Evolutionary conservation across 2,329 filamentous ascomycete genomes (phyloP).

Genomic region (Grosmannia clavigera): DNA sequence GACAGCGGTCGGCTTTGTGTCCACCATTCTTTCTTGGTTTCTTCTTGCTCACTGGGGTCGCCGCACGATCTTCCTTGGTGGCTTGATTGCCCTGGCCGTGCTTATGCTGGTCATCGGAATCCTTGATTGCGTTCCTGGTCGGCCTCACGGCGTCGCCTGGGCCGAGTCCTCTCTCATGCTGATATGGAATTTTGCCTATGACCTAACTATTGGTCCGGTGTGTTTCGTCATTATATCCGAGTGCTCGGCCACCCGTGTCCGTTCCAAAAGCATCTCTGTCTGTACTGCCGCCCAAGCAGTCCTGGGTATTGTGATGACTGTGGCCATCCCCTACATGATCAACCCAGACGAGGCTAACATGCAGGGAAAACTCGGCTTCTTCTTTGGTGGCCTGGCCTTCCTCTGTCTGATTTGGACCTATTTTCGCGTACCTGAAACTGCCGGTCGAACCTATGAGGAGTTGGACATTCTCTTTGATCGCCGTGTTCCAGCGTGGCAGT

Average conservation of each 20-base stretch:
- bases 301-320: conserved; percentile 28
- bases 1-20: conserved; percentile 10
- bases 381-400: conserved; percentile 33
- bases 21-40: conserved; percentile 13
- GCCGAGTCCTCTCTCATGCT: conserved; percentile 38
- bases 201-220: conserved; percentile 36
- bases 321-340: conserved; percentile 31
- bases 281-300: conserved; percentile 29
- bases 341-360: conserved; percentile 29
- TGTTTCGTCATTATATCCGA: conserved; percentile 44
- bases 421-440: conserved; percentile 42
- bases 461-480: conserved; percentile 42
- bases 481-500: conserved; percentile 25
- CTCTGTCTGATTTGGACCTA: conserved; percentile 36
- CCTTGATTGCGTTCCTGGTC: conserved; percentile 31
- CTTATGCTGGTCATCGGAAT: conserved; percentile 35
- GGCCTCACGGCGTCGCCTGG: conserved; percentile 26
- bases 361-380: conserved; percentile 32
- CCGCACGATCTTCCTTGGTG: conserved; percentile 35
- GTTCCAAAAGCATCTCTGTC: conserved; percentile 31
- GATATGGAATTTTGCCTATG: conserved; percentile 38
- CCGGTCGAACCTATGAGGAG: conserved; percentile 40
- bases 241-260: conserved; percentile 29
- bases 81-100: conserved; percentile 29
- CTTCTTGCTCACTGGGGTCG: conserved; percentile 20